phyloP scores from a whole-genome alignment of 1,284 basidiomycete species.

The Ustilago trichophora region DNA sequence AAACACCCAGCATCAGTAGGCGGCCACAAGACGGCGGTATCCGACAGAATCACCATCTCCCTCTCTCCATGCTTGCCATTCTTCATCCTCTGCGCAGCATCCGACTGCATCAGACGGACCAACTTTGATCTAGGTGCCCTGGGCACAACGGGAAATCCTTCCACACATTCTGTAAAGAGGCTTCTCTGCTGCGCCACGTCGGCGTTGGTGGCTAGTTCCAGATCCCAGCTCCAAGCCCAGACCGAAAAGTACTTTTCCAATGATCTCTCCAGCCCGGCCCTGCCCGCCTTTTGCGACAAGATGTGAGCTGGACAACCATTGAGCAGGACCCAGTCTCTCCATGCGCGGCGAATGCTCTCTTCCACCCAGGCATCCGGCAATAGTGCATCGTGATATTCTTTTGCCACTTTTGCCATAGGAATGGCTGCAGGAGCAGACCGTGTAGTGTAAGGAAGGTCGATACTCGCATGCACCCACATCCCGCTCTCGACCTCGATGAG shows the following conservation, averaged over 20 bases:
- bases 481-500: constrained; percentile 81
- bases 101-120: constrained; percentile 24
- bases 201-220: constrained; percentile 33
- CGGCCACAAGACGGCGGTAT: constrained; percentile 37
- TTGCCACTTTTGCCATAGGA: constrained; percentile 12
- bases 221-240: constrained; percentile 52
- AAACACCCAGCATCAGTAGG: constrained; percentile 42
- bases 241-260: constrained; percentile 51
- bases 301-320: constrained; percentile 38
- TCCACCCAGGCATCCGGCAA: constrained; percentile 47
- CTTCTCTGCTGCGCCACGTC: constrained; percentile 8
- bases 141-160: constrained; percentile 33
- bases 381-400: constrained; percentile 38
- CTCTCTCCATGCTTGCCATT: constrained; percentile 14
- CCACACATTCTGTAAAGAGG: constrained; percentile 24
- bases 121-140: constrained; percentile 24
- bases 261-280: constrained; percentile 28
- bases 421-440: background rate
- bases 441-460: constrained; percentile 39
- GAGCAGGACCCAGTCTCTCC: constrained; percentile 41
- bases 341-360: constrained; percentile 39
- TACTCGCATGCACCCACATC: constrained; percentile 80
- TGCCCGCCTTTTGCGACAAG: constrained; percentile 23
- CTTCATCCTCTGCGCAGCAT: constrained; percentile 8
- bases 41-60: constrained; percentile 33